These are phyloP conservation scores for Corymbia calophylla DNA, from an alignment of 441 rosid species.

Conservation along the genomic window DNA sequence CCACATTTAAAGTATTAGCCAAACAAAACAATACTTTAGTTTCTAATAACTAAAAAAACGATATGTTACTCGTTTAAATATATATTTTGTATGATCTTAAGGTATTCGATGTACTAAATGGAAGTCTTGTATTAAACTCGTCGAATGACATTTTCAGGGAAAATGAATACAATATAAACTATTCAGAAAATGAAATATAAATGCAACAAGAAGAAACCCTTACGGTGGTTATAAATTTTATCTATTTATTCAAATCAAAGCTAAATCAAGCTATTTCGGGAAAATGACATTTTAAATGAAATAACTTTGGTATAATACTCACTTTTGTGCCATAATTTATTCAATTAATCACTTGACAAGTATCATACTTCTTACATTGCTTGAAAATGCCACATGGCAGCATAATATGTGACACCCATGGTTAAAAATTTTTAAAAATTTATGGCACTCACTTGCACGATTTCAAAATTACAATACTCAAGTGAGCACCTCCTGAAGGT, in stretches of 20 bases:
- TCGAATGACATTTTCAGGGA: background rate
- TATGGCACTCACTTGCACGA: background rate
- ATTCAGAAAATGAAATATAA: background rate
- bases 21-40: background rate
- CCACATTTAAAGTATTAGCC: background rate
- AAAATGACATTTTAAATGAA: background rate
- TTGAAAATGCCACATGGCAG: background rate
- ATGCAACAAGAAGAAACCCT: background rate
- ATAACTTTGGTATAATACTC: accelerated
- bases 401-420: background rate
- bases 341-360: background rate
- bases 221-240: background rate
- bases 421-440: background rate
- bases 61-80: background rate
- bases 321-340: background rate
- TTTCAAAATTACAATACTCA: background rate
- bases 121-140: background rate
- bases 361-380: background rate
- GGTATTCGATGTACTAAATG: background rate
- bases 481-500: background rate
- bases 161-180: background rate
- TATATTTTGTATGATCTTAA: background rate
- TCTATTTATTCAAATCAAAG: background rate
- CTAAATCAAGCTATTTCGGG: background rate
- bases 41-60: background rate